Evolutionary conservation across 2,329 filamentous ascomycete species (phyloP).

Genomic region (Fusarium anthophilum): DNA sequence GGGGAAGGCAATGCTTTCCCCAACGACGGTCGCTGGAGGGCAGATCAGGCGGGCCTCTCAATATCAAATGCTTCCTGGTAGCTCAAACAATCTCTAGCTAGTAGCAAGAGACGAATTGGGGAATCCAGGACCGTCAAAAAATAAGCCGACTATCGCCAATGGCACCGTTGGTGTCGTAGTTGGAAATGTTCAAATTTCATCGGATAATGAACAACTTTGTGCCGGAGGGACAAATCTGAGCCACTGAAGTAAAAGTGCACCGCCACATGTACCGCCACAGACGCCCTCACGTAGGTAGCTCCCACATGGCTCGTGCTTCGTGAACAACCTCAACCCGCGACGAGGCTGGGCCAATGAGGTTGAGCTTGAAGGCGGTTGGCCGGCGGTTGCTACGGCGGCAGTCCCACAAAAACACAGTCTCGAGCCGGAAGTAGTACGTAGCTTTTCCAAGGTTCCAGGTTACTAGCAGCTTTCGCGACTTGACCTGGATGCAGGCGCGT

Average conservation of each 20-base stretch:
- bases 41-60: constrained; percentile 15
- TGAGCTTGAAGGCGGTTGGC: constrained; percentile 56
- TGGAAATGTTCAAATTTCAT: constrained; percentile 41
- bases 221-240: constrained; percentile 20
- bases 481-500: constrained; percentile 35
- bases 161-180: constrained; percentile 24
- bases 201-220: constrained; percentile 42
- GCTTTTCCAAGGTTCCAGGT: constrained; percentile 19
- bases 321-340: constrained; percentile 22
- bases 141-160: constrained; percentile 33
- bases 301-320: constrained; percentile 33
- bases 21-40: constrained; percentile 12
- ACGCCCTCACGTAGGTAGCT: constrained; percentile 17
- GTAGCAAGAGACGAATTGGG: constrained; percentile 4
- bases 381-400: constrained; percentile 53
- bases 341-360: constrained; percentile 54
- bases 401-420: constrained; percentile 21
- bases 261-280: constrained; percentile 24
- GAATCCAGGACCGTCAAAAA: constrained; percentile 23
- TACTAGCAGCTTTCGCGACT: constrained; percentile 22
- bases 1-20: constrained; percentile 19
- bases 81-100: constrained; percentile 13
- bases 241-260: constrained; percentile 14
- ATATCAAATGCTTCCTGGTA: constrained; percentile 1
- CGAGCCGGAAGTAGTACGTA: constrained; percentile 21